These are phyloP conservation scores for Penicillium tannophilum DNA, from an alignment of 495 filamentous ascomycete species.

Conservation along the genomic window DNA sequence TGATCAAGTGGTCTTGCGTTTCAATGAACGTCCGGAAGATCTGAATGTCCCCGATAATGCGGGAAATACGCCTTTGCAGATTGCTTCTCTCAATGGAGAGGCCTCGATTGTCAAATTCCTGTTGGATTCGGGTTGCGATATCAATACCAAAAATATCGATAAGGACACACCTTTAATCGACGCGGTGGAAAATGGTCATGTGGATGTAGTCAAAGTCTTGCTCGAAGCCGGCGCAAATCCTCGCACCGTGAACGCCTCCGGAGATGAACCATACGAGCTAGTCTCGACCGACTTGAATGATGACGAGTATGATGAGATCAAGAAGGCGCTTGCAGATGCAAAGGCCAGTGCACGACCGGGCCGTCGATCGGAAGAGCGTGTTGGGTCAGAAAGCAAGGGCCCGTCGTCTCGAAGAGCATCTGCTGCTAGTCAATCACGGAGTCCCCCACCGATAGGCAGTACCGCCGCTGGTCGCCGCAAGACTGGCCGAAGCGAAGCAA, in stretches of 20 bases:
- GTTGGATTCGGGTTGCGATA: slow-evolving; percentile 76
- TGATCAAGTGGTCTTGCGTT: slow-evolving; percentile 65
- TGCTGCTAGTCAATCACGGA: slow-evolving; percentile 55
- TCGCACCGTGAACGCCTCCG: slow-evolving; percentile 79
- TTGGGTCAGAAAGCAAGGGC: slow-evolving; percentile 53
- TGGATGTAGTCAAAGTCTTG: slow-evolving; percentile 85
- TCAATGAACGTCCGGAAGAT: slow-evolving; percentile 79
- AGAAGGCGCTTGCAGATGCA: slow-evolving; percentile 48
- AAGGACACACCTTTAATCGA: slow-evolving; percentile 94
- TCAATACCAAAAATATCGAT: slow-evolving; percentile 78
- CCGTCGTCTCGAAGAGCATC: slow-evolving; percentile 66
- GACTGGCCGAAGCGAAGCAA: slow-evolving; percentile 60
- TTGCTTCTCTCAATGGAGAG: slow-evolving; percentile 81
- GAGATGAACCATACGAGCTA: slow-evolving; percentile 83
- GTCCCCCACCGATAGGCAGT: slow-evolving; percentile 45
- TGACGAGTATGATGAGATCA: slow-evolving; percentile 65
- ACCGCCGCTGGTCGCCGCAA: slow-evolving; percentile 47
- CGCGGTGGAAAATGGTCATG: slow-evolving; percentile 90
- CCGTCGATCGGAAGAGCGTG: slow-evolving; percentile 65
- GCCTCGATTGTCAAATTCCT: slow-evolving; percentile 73
- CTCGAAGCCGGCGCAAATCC: slow-evolving; percentile 88
- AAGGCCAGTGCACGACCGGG: slow-evolving; percentile 48
- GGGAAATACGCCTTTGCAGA: slow-evolving; percentile 90
- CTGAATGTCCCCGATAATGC: slow-evolving; percentile 90
- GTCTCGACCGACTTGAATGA: slow-evolving; percentile 69